Evolutionary conservation across 352 stramenopile species (phyloP), one percentile per base, ranked within the genome.

Genomic region (Plasmopara halstedii): DNA sequence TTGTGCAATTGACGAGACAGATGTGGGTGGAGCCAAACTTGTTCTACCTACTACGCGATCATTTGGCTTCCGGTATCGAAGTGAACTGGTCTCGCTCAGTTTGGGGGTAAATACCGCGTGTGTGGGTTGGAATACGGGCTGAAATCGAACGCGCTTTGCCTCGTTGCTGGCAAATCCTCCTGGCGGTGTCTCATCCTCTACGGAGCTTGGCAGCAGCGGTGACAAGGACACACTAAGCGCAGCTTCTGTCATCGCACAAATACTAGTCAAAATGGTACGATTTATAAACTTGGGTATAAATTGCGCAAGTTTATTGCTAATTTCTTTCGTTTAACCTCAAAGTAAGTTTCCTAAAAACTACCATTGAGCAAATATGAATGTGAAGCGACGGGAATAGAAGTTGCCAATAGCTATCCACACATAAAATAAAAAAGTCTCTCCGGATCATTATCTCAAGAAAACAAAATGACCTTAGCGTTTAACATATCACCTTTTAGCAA

Each of bases 41-140:
- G 70, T 73, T 38, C 63, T 78, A 42, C 74, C 56, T 14, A 70
- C 71, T 7, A 91, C 57, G 29, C 82, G 76, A 46, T 88, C 82
- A 49, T 83, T 75, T 10, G 82, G 82, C 51, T 83, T 87, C 35
- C 79, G 74, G 59, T 94, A 94, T 19, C 70, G 77, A 31, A 94
- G 69, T 31, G 63, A 68, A 21, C 70, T 62, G 1, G 79, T 67
- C 37, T 88, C 77, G 25, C 68, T 76, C 20, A 94, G 55, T n/a
- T 60, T 61, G 15, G 82, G 82, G 32, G 82, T 94, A 53, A 88
- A 94, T 6, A 90, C 79, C 0, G 82, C 84, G 57, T 94, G 82
- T 5, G 82, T 94, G 23, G 82, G 82, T 65, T 93, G 77, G 68
- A 92, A 86, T 6, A 40, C 44, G 3, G 38, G 44, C 42, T 83